Percentiles rank a stretch among this genome's conserved stretches.
phyloP scores from a whole-genome alignment of 176 grass and related monocot genomes.

The Triticum monococcum region DNA sequence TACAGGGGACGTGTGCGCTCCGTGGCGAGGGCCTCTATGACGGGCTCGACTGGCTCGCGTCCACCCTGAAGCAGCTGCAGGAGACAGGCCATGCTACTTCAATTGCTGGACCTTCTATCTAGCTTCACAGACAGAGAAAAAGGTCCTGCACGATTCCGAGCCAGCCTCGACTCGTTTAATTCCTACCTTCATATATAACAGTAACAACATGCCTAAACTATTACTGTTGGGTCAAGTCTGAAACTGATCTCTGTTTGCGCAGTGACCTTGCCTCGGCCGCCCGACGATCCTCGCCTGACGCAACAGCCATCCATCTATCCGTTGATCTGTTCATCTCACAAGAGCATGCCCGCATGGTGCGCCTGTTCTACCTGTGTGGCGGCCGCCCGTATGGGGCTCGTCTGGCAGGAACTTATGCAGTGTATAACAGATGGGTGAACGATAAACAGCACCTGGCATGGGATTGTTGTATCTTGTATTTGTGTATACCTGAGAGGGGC shows the following conservation, averaged over 20 bases:
- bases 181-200: neutral
- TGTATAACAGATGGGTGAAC: no score
- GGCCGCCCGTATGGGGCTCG: neutral
- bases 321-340: neutral
- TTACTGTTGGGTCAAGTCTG: neutral
- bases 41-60: slow-evolving; percentile 86
- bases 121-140: neutral
- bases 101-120: slow-evolving; percentile 63
- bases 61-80: slow-evolving; percentile 74
- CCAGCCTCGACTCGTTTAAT: neutral
- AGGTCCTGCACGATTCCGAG: slow-evolving; percentile 23
- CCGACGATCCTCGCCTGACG: neutral
- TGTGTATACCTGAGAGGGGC: slow-evolving; percentile 20
- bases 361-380: neutral
- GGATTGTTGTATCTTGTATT: neutral
- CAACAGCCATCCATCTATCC: neutral
- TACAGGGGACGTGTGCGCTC: slow-evolving; percentile 84
- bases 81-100: slow-evolving; percentile 59
- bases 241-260: neutral
- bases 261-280: neutral
- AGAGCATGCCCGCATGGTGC: neutral
- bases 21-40: slow-evolving; percentile 87
- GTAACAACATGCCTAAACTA: neutral
- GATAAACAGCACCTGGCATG: neutral
- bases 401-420: neutral